Base-by-base conservation (phyloP, 2,329 filamentous ascomycete species). In the Sporothrix brasiliensis region DNA sequence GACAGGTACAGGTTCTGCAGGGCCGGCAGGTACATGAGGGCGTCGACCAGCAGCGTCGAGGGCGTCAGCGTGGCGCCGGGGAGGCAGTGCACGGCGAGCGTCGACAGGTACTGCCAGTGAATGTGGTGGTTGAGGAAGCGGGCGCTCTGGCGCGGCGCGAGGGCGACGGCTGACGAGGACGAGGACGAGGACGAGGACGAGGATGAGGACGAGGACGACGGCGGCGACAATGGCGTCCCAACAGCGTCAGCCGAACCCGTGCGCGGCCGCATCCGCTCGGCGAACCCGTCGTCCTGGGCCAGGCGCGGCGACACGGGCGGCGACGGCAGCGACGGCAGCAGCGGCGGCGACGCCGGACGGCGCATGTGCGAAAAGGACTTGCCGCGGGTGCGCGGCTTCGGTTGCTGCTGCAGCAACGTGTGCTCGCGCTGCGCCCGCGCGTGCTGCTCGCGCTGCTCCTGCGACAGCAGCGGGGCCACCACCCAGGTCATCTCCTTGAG, bases 401-500 rank as follows among this genome's bases (percentile, higher is more conserved):
- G 21, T 21, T 52, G 71, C 34, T 39, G 66, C 7, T n/a, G 4
- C 11, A 30, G 54, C n/a, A 67, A 19, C 24, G 49, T n/a, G 11
- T 56, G 56, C 11, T 34, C 63, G 3, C 30, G 47, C 54, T 60
- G 60, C 70, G 52, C 52, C 2, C 34, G 69, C 9, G 27, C 44
- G 67, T 70, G 21, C 72, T 71, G 70, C 65, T 76, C 61, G 77
- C 75, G 71, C 50, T 69, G 66, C 50, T 58, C 54, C 1, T 61
- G n/a, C n/a, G 78, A 77, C 0, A 73, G 68, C 69, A 84, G 81
- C 3, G 71, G 73, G 72, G 86, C 83, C 21, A 90, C 74, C 19
- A 87, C 79, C 88, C 88, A 90, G 52, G 84, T 82, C 80, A 88
- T 87, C 73, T 88, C 84, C 74, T 82, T 84, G 14, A 90, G 79